Evolutionary conservation across 2,329 filamentous ascomycete genomes (phyloP).

Genomic region (Fusarium nodosum): DNA sequence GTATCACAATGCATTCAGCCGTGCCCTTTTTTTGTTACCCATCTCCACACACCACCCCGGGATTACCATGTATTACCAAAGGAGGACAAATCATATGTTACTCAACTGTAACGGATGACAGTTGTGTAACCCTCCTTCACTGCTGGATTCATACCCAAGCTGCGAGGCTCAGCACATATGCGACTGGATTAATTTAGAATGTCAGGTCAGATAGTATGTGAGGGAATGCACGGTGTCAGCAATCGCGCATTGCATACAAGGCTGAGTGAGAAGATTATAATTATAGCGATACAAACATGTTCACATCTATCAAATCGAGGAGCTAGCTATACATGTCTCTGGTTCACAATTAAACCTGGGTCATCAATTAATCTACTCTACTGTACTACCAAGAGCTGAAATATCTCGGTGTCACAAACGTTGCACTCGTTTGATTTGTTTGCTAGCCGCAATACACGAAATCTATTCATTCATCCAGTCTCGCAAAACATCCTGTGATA

Average conservation of each 20-base stretch:
- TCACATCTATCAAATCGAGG: not conserved
- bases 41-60: not conserved
- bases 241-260: constrained; percentile 16
- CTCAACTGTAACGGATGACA: constrained; percentile 12
- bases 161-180: constrained; percentile 27
- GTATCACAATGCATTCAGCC: constrained; percentile 11
- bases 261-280: constrained; percentile 12
- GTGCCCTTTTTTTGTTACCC: not conserved
- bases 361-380: not conserved
- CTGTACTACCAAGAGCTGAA: constrained; percentile 14
- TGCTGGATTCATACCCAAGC: constrained; percentile 37
- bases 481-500: constrained; percentile 19
- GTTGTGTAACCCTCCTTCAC: constrained; percentile 24
- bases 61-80: not conserved
- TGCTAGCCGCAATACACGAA: constrained; percentile 22
- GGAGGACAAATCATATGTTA: not conserved
- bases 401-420: constrained; percentile 19
- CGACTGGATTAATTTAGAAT: constrained; percentile 17
- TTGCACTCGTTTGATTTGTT: constrained; percentile 22
- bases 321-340: constrained; percentile 7
- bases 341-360: not conserved
- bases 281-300: constrained; percentile 4
- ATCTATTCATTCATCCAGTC: not conserved
- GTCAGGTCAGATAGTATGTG: not conserved
- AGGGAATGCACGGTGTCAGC: constrained; percentile 29